Base-by-base conservation (phyloP, 73 alveolate genomes). In the Effrenium voratum region DNA sequence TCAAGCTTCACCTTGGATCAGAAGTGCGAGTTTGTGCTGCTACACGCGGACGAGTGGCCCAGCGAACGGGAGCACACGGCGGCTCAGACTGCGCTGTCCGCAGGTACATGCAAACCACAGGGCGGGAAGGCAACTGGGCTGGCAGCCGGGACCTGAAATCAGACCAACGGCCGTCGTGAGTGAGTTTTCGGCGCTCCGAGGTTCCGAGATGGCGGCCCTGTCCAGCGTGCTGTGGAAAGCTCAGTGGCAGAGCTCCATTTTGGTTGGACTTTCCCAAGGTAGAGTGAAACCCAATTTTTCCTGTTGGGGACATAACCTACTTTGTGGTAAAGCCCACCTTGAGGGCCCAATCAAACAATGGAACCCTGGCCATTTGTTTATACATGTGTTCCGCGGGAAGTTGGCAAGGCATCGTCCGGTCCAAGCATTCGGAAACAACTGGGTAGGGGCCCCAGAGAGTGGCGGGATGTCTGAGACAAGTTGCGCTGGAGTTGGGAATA, bases 181-280 rank as follows among this genome's bases (percentile, higher is more conserved):
- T 52, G 49, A n/a, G 5, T 28, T 15, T 28, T 24, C 50, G 3
- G 26, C 59, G 13, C 60, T 22, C 40, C 30, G 10, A 90, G 97
- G 97, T 90, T 90, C 97, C 19, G 97, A 90, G 52, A 90, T 90
- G 97, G 97, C 97, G 10, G 97, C 88, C 12, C 76, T 90, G 77
- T 90, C 97, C 76, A 90, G 97, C 46, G 97, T 90, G 57, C 75
- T 90, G 97, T 76, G 44, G n/a, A 41, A 40, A 44, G 32, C 82
- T 72, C 40, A 34, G 45, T 52, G 8, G 8, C 19, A n/a, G n/a
- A n/a, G n/a, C n/a, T n/a, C n/a, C n/a, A n/a, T n/a, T n/a, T n/a
- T n/a, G n/a, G n/a, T n/a, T n/a, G n/a, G n/a, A n/a, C n/a, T n/a
- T n/a, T n/a, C n/a, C n/a, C n/a, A n/a, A n/a, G n/a, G n/a, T n/a